Evolutionary conservation across 306 rosid species (phyloP).

Genomic region (Ziziphus jujuba): DNA sequence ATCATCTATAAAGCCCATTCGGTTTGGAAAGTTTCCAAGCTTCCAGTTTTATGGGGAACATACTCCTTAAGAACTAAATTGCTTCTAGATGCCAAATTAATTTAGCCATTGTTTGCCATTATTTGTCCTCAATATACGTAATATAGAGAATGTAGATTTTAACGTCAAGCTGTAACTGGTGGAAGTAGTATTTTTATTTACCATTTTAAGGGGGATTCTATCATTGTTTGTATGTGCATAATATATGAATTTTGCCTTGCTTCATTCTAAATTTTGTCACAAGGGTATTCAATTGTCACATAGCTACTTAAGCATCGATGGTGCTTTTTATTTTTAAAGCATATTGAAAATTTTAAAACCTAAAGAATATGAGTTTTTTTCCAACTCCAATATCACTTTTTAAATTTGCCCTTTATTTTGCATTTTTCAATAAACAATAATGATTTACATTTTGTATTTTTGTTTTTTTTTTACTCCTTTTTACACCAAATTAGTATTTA

Average conservation of each 20-base stretch:
- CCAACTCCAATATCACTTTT: too few species aligned
- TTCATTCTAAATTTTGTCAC: background rate
- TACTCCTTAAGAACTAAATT: background rate
- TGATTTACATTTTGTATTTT: too few species aligned
- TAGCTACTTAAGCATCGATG: too few species aligned
- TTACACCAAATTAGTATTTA: too few species aligned
- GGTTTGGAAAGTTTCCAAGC: background rate
- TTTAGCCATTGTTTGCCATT: background rate
- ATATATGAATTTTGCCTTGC: background rate
- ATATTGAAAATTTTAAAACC: too few species aligned
- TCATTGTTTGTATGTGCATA: background rate
- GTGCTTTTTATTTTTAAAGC: too few species aligned
- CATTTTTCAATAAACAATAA: too few species aligned
- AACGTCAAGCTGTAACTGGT: background rate
- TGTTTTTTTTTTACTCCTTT: too few species aligned
- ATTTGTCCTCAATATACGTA: background rate
- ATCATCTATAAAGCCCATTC: conserved; percentile 2
- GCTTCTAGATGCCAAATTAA: background rate
- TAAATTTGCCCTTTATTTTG: too few species aligned
- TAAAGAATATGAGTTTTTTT: too few species aligned
- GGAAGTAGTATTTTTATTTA: conserved; percentile 1
- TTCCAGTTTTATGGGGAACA: background rate
- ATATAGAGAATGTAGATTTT: background rate
- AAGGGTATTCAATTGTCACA: background rate
- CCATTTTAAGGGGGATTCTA: background rate